Percentiles rank a stretch among this genome's conserved stretches.
phyloP scores from a whole-genome alignment of 2,329 filamentous ascomycete genomes.

The Rhynchosporium secalis region DNA sequence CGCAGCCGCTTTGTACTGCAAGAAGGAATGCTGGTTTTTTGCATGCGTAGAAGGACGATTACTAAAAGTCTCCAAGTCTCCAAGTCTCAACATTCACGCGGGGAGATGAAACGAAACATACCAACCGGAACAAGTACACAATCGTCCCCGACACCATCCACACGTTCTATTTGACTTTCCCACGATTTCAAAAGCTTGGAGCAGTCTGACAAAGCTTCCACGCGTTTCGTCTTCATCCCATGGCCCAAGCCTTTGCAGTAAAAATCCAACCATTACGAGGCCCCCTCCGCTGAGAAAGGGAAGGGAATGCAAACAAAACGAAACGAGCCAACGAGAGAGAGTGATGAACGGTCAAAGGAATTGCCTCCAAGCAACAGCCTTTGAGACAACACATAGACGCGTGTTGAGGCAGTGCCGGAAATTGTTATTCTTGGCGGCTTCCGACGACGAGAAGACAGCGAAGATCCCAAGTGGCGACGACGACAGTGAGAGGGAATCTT shows the following conservation, averaged over 20 bases:
- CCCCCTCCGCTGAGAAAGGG: not conserved
- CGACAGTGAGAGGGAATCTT: constrained; percentile 6
- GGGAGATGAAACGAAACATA: no score
- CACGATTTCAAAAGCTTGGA: not conserved
- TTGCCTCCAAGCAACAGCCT: no score
- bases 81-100: no score
- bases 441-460: not conserved
- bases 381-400: not conserved
- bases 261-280: constrained; percentile 12
- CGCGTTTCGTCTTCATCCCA: constrained; percentile 21
- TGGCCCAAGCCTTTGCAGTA: constrained; percentile 5
- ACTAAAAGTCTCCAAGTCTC: no score
- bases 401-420: constrained; percentile 20
- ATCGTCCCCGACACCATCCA: no score
- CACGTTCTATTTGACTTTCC: not conserved
- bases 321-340: constrained; percentile 15
- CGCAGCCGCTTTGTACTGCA: no score
- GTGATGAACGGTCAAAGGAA: not conserved
- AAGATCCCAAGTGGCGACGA: constrained; percentile 14
- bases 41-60: no score
- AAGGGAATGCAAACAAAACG: constrained; percentile 9
- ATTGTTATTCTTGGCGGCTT: not conserved
- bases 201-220: constrained; percentile 14
- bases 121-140: no score
- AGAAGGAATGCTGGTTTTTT: no score